Evolutionary conservation across 2,329 filamentous ascomycete species (phyloP).

Genomic region (Chrysoporthe puriensis): DNA sequence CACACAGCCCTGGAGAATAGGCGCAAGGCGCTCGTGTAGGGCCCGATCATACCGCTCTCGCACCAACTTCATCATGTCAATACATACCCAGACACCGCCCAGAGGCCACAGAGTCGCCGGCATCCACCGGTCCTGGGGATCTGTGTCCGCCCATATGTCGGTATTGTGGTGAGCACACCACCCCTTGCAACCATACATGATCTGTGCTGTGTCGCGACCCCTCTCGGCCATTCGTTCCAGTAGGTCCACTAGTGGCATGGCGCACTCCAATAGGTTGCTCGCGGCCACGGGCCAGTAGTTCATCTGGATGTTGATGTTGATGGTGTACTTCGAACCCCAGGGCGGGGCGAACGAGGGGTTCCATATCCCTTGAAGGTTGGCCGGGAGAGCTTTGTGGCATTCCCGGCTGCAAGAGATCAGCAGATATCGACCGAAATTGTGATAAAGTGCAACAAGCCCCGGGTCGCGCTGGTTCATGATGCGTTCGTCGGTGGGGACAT

Average conservation of each 20-base stretch:
- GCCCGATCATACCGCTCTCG: constrained; percentile 33
- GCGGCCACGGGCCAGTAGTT: constrained; percentile 52
- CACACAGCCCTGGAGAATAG: constrained; percentile 37
- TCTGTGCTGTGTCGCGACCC: constrained; percentile 38
- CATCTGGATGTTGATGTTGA: constrained; percentile 58
- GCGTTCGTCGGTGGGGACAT: constrained; percentile 31
- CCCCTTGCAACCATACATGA: constrained; percentile 40
- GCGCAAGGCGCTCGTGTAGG: constrained; percentile 34
- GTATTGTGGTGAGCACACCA: constrained; percentile 44
- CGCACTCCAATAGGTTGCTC: constrained; percentile 37
- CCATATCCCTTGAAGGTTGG: constrained; percentile 51
- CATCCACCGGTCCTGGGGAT: constrained; percentile 40
- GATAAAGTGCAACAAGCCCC: constrained; percentile 39
- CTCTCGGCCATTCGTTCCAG: constrained; percentile 42
- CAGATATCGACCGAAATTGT: constrained; percentile 45
- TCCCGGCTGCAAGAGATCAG: constrained; percentile 41
- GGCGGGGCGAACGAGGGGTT: constrained; percentile 45
- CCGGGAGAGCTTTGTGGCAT: constrained; percentile 40
- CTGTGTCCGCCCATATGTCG: constrained; percentile 42
- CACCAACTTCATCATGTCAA: constrained; percentile 37
- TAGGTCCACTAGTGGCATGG: constrained; percentile 44
- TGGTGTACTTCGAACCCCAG: constrained; percentile 54
- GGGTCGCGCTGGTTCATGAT: constrained; percentile 31
- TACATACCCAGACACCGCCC: constrained; percentile 36
- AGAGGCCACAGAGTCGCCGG: constrained; percentile 37